phyloP scores from a whole-genome alignment of 345 rosid genomes.

The Eucalyptus caleyi region DNA sequence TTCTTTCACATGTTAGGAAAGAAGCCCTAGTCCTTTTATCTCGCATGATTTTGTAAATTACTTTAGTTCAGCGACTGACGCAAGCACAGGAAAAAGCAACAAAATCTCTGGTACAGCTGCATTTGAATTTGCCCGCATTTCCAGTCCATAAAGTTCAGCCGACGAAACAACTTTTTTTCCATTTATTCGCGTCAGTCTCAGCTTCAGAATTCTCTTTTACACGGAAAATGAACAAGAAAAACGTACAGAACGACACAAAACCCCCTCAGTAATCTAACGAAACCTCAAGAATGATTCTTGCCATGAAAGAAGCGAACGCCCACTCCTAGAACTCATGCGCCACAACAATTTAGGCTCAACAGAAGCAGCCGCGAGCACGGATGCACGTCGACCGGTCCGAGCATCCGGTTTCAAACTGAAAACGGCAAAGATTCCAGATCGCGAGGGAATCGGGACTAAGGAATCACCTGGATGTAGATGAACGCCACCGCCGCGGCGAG shows the following conservation, averaged over 20 bases:
- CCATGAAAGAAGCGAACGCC: too few species aligned
- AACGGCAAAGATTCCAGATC: background rate
- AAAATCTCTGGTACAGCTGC: background rate
- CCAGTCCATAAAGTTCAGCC: background rate
- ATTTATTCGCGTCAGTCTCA: background rate
- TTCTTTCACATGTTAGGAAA: background rate
- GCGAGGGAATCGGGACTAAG: background rate
- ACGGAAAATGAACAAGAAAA: background rate
- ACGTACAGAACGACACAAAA: background rate
- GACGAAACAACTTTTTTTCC: background rate
- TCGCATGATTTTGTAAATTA: background rate
- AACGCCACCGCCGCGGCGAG: conserved; percentile 62
- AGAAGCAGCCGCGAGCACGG: background rate
- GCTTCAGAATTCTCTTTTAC: background rate
- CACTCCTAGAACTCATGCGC: too few species aligned
- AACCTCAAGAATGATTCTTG: too few species aligned
- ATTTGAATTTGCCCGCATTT: background rate
- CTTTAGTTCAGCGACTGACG: background rate
- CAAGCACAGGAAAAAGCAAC: background rate
- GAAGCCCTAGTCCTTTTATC: background rate
- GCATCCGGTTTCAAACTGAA: too few species aligned
- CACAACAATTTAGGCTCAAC: background rate
- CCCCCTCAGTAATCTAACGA: background rate
- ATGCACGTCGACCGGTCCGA: background rate
- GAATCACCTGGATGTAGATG: conserved; percentile 69